A percentile compares a stretch with the other conserved stretches of the same genome.
Evolutionary conservation across 805 yeast genomes (phyloP).

Genomic region (Ogataea paraovalis): DNA sequence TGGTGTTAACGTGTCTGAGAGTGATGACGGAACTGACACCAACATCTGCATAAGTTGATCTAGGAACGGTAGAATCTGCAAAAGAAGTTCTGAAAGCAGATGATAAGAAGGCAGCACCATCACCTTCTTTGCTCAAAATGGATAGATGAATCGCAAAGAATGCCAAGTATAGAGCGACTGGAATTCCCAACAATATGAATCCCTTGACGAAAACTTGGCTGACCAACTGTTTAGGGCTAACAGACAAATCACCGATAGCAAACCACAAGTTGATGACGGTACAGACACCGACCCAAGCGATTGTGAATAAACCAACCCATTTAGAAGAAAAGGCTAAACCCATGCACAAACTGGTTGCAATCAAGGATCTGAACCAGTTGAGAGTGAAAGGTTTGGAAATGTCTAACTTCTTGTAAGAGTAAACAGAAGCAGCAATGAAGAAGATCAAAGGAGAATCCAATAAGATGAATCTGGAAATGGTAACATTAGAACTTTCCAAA

Average conservation of each 20-base stretch:
- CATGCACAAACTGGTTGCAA: conserved; percentile 63
- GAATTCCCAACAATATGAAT: conserved; percentile 51
- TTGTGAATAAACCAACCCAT: conserved; percentile 82
- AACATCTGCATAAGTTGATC: conserved; percentile 55
- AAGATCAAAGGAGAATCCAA: conserved; percentile 74
- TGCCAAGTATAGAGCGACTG: conserved; percentile 48
- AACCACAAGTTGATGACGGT: conserved; percentile 67
- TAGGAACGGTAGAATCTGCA: conserved; percentile 57
- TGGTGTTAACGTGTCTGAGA: conserved; percentile 63
- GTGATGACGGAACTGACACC: conserved; percentile 70
- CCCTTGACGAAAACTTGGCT: conserved; percentile 52
- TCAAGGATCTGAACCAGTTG: conserved; percentile 55
- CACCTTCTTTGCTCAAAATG: conserved; percentile 57
- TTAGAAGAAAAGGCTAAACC: conserved; percentile 73
- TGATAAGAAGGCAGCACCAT: conserved; percentile 68
- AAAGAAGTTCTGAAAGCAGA: conserved; percentile 68
- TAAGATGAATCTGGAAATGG: conserved; percentile 71
- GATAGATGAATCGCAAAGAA: conserved; percentile 65
- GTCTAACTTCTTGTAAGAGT: conserved; percentile 63
- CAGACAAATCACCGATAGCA: conserved; percentile 63
- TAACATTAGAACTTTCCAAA: conserved; percentile 64
- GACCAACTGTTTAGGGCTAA: conserved; percentile 39
- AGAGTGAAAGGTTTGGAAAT: conserved; percentile 55
- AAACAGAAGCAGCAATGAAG: conserved; percentile 70
- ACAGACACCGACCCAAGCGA: conserved; percentile 69